Evolutionary conservation across 306 rosid genomes (phyloP).

Genomic region (Cajanus cajan): DNA sequence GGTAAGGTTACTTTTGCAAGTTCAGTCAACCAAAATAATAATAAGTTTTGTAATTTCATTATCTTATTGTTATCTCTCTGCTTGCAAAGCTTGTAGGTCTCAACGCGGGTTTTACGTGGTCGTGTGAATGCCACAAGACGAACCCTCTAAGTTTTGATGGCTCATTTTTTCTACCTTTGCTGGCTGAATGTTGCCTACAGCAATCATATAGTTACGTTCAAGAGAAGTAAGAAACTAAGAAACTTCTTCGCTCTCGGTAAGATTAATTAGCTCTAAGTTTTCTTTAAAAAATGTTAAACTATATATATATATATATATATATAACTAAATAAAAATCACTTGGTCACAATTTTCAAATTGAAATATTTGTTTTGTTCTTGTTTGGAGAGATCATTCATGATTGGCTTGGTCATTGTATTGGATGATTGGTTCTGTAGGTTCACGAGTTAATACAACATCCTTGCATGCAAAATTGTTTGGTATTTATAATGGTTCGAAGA

Average conservation of each 20-base stretch:
- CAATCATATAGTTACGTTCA: conserved; percentile 27
- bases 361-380: too few relatives aligned
- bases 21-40: not conserved
- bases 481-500: too few relatives aligned
- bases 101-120: conserved; percentile 30
- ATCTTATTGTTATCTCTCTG: not conserved
- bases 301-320: too few relatives aligned
- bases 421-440: too few relatives aligned
- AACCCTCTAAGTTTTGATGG: not conserved
- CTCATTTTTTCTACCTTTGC: conserved; percentile 12
- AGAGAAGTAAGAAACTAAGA: conserved; percentile 13
- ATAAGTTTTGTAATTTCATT: not conserved
- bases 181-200: conserved; percentile 28
- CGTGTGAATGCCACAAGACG: conserved; percentile 17
- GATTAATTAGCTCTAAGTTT: too few relatives aligned
- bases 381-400: too few relatives aligned
- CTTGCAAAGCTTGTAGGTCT: not conserved
- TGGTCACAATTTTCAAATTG: too few relatives aligned
- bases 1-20: not conserved
- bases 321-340: too few relatives aligned
- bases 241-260: conserved; percentile 5
- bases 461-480: too few relatives aligned
- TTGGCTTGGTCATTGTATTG: too few relatives aligned
- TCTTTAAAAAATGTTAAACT: too few relatives aligned
- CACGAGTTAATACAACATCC: too few relatives aligned